phyloP scores from a whole-genome alignment of 306 rosid species.

The Malus sieversii region DNA sequence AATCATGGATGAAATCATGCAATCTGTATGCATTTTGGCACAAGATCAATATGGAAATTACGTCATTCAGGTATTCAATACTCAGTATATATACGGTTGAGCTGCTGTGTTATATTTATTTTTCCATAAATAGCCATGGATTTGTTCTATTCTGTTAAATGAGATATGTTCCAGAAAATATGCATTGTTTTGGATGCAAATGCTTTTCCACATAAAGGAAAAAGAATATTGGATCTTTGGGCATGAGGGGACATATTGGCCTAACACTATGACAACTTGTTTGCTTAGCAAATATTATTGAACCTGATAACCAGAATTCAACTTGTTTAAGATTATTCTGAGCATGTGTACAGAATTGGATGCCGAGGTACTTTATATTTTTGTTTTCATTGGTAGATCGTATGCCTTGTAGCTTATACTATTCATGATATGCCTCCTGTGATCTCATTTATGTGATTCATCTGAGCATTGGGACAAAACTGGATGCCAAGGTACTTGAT shows the following conservation, averaged over 20 bases:
- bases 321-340: neutral
- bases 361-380: neutral
- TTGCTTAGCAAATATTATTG: neutral
- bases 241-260: neutral
- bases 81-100: neutral
- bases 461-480: neutral
- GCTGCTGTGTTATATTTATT: neutral
- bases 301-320: neutral
- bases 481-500: neutral
- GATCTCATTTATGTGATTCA: neutral
- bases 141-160: neutral
- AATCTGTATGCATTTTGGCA: constrained; percentile 73
- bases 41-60: constrained; percentile 98
- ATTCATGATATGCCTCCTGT: neutral
- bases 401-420: neutral
- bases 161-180: neutral
- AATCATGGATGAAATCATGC: constrained; percentile 95
- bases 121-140: neutral
- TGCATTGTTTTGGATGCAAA: neutral
- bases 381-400: neutral
- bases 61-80: constrained; percentile 74
- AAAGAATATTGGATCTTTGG: neutral
- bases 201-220: neutral
- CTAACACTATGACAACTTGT: neutral
- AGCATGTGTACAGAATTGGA: neutral